A percentile compares a stretch with the other conserved stretches of the same genome.
Conservation (phyloP, 2,329 filamentous ascomycete genomes). For the Trichoderma polysporum region DNA sequence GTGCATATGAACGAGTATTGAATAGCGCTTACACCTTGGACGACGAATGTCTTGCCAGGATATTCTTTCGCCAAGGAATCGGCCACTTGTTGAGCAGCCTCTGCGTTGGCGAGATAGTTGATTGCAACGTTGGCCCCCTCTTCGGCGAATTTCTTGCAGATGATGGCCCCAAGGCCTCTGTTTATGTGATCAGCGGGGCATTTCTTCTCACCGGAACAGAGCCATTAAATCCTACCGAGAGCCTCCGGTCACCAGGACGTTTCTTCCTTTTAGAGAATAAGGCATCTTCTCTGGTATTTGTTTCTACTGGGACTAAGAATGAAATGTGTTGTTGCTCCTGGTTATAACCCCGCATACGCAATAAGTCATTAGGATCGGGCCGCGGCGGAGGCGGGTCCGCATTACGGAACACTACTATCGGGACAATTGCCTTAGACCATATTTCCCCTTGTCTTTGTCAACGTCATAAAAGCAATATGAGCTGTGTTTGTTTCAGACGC, state of each 20-base stretch:
- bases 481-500: neutral
- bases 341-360: neutral
- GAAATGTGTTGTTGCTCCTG: neutral
- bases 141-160: constrained; percentile 15
- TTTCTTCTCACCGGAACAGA: too few relatives aligned
- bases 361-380: neutral
- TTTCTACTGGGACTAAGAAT: neutral
- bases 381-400: neutral
- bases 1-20: neutral
- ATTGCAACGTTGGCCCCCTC: constrained; percentile 13
- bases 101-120: constrained; percentile 8
- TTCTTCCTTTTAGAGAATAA: constrained; percentile 14
- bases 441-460: neutral
- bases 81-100: neutral
- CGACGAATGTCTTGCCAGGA: neutral
- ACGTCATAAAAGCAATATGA: neutral
- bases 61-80: neutral
- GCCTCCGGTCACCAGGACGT: constrained; percentile 12
- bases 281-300: neutral
- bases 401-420: neutral
- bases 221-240: neutral
- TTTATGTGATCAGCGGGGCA: neutral
- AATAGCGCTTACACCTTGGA: constrained; percentile 2
- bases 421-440: neutral
- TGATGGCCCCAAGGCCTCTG: constrained; percentile 13